Evolutionary conservation across 768 basidiomycete species (phyloP).

Genomic region (Trametes cinnabarina): DNA sequence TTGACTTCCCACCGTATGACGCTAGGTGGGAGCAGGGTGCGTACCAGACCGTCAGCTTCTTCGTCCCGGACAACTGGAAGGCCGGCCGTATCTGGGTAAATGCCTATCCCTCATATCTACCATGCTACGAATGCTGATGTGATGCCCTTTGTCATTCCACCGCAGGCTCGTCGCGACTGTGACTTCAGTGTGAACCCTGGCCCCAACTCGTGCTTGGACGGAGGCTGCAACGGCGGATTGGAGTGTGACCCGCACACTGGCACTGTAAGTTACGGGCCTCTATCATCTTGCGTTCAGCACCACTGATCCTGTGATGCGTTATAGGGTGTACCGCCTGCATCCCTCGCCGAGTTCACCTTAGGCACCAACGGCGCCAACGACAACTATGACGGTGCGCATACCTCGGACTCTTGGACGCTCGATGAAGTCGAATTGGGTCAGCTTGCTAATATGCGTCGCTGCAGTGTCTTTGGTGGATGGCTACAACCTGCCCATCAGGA

Average conservation of each 20-base stretch:
- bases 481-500: slow-evolving; percentile 35
- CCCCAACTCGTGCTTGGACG: slow-evolving; percentile 34
- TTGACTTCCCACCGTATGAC: no score
- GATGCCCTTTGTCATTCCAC: neutral
- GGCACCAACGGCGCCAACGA: slow-evolving; percentile 25
- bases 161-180: slow-evolving; percentile 39
- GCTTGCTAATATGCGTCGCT: no score
- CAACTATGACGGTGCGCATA: slow-evolving; percentile 33
- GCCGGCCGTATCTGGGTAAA: slow-evolving; percentile 40
- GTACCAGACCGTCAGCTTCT: slow-evolving; percentile 29
- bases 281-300: neutral
- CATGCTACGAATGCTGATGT: neutral
- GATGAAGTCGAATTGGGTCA: neutral
- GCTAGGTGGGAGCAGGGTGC: slow-evolving; percentile 30
- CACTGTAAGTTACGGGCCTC: slow-evolving; percentile 29
- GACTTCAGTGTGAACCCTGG: slow-evolving; percentile 29
- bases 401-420: no score
- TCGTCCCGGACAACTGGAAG: slow-evolving; percentile 39
- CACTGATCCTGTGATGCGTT: neutral
- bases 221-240: slow-evolving; percentile 43
- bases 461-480: slow-evolving; percentile 34
- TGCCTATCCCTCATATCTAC: neutral
- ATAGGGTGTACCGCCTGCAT: slow-evolving; percentile 36
- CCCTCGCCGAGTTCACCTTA: slow-evolving; percentile 38
- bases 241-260: slow-evolving; percentile 36